A percentile compares a stretch with the other conserved stretches of the same genome.
phyloP scores from a whole-genome alignment of 2,329 filamentous ascomycete species.

The Phaeomoniella chlamydospora region DNA sequence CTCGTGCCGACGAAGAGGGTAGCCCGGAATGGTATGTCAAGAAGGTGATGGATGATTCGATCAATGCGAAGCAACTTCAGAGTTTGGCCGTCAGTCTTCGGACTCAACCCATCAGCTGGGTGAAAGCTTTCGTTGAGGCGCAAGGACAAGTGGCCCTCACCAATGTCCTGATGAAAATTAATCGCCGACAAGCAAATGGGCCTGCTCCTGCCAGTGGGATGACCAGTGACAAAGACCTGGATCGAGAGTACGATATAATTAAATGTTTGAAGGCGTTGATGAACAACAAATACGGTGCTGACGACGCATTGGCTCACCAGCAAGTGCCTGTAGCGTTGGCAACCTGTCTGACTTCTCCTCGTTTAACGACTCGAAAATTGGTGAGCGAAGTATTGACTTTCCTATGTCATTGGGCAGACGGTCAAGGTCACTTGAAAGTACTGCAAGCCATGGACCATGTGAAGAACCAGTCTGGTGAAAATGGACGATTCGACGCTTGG shows the following conservation, averaged over 20 bases:
- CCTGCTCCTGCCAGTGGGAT: constrained; percentile 48
- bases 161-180: constrained; percentile 85
- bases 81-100: constrained; percentile 88
- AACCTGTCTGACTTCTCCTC: constrained; percentile 73
- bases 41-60: constrained; percentile 89
- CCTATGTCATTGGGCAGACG: constrained; percentile 83
- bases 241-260: constrained; percentile 90
- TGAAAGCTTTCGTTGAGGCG: constrained; percentile 89
- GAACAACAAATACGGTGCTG: constrained; percentile 98
- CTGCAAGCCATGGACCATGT: constrained; percentile 86
- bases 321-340: constrained; percentile 80
- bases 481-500: constrained; percentile 94
- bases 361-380: constrained; percentile 81
- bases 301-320: constrained; percentile 82
- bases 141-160: constrained; percentile 94
- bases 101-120: constrained; percentile 96
- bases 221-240: constrained; percentile 60
- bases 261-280: constrained; percentile 95
- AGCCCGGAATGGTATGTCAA: constrained; percentile 97
- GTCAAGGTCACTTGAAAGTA: constrained; percentile 82
- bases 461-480: constrained; percentile 77
- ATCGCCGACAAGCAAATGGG: constrained; percentile 66
- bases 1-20: constrained; percentile 81
- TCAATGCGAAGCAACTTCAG: constrained; percentile 79
- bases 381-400: constrained; percentile 96